Base-by-base conservation (phyloP, 345 rosid species). In the Acer saccharum region DNA sequence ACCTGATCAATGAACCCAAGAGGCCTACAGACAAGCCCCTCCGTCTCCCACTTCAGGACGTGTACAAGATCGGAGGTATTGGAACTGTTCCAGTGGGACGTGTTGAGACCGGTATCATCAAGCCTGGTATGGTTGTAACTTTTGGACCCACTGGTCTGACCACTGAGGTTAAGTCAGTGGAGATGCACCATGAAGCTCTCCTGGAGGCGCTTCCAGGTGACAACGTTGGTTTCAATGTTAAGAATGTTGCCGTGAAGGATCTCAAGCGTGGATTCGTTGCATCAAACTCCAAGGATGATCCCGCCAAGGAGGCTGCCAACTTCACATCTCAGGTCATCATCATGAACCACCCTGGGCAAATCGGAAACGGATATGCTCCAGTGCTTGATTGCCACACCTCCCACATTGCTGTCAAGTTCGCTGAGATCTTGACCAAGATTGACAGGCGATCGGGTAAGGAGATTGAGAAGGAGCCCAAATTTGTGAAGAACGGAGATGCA, bases 401-500 rank as follows among this genome's bases (percentile, higher is more conserved):
- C 72, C 78, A 75, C 78, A 75, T 75, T 14, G 78, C 78, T 0
- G 78, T 75, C 7, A 89, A 85, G 86, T 89, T 89, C 54, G 65
- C 91, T 52, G 91, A 90, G 88, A 85, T 90, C 27, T 44, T 88
- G 69, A 90, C 93, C 76, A 90, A 88, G 91, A 90, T 90, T 79
- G 93, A 90, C 79, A 81, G 93, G 70, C 87, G 93, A 60, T 90
- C 93, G n/a, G 93, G 93, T 55, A 89, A 89, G 82, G 93, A 90
- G 78, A 82, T 89, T 0, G 92, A 89, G 88, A 89, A 89, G 92
- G 92, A 89, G 73, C 90, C 90, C 23, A 89, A 89, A 71, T 89
- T 89, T 46, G 81, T 89, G 88, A 89, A 89, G 88, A 90, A 90
- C 3, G 93, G 94, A 17, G 92, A 90, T 68, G 92, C 94, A 0